phyloP scores from a whole-genome alignment of 495 filamentous ascomycete genomes.

The Symbiotaphrina buchneri region DNA sequence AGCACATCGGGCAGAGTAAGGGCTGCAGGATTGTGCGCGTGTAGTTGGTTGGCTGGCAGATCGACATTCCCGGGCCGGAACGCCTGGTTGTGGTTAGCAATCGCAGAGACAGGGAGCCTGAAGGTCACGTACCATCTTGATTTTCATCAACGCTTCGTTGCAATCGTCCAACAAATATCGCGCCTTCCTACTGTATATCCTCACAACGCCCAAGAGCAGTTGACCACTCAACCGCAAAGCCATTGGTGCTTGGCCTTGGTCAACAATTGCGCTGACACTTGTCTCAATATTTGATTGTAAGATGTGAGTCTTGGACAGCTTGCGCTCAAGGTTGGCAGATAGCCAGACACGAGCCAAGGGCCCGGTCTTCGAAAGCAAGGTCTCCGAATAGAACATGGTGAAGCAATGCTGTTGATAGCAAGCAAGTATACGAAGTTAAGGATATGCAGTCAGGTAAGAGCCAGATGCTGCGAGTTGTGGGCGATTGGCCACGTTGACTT shows the following conservation, averaged over 20 bases:
- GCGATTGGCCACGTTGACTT: not conserved
- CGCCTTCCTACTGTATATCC: constrained; percentile 93
- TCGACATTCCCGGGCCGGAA: constrained; percentile 31
- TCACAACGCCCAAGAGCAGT: constrained; percentile 80
- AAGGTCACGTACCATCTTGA: constrained; percentile 63
- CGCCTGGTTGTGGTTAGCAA: constrained; percentile 11
- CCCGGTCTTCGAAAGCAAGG: constrained; percentile 86
- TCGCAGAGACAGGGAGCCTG: not conserved
- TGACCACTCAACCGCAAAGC: constrained; percentile 85
- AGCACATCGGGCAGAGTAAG: constrained; percentile 57
- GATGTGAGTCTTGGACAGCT: constrained; percentile 86
- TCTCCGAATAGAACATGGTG: constrained; percentile 96
- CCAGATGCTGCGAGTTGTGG: not conserved
- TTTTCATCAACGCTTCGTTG: constrained; percentile 89
- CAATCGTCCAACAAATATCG: constrained; percentile 92
- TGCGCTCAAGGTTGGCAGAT: constrained; percentile 91
- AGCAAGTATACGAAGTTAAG: constrained; percentile 1
- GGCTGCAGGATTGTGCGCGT: constrained; percentile 18
- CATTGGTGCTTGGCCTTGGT: constrained; percentile 83
- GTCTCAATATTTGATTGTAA: constrained; percentile 79
- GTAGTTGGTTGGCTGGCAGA: constrained; percentile 19
- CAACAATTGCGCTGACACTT: constrained; percentile 85
- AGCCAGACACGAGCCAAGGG: constrained; percentile 95
- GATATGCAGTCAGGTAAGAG: not conserved
- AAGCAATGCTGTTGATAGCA: constrained; percentile 2